Conservation (phyloP, 2,329 filamentous ascomycete genomes). For the Curvularia spicifera region DNA sequence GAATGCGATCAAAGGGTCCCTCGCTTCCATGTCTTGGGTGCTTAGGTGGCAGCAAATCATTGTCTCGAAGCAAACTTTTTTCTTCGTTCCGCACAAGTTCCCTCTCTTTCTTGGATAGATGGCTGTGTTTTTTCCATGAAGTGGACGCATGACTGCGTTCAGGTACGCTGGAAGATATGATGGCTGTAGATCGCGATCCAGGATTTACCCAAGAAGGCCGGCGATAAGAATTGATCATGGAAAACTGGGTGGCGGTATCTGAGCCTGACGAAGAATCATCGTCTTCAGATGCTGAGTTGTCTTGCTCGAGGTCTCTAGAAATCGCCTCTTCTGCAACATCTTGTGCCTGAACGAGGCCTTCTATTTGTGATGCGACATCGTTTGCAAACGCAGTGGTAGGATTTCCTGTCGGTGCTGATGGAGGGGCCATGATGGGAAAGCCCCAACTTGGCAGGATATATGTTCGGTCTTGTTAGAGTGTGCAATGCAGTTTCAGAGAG, state of each 20-base stretch:
- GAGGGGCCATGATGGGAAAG: constrained; percentile 28
- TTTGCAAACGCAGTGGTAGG: constrained; percentile 27
- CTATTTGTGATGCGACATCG: constrained; percentile 41
- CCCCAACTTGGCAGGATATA: neutral
- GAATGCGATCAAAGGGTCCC: constrained; percentile 34
- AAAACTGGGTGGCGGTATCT: constrained; percentile 55
- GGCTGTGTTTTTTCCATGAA: constrained; percentile 47
- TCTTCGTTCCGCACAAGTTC: constrained; percentile 63
- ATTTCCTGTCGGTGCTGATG: constrained; percentile 15
- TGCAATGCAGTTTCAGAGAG: neutral
- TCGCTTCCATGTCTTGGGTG: constrained; percentile 50
- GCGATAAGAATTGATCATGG: constrained; percentile 71
- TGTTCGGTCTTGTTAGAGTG: neutral
- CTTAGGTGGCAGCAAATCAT: constrained; percentile 63
- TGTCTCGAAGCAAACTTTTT: constrained; percentile 64
- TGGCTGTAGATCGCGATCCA: constrained; percentile 71
- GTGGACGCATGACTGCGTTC: constrained; percentile 40
- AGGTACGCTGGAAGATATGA: constrained; percentile 64
- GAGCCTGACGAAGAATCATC: constrained; percentile 58
- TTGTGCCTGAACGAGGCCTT: constrained; percentile 36
- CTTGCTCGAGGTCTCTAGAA: constrained; percentile 47
- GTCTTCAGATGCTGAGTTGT: constrained; percentile 60
- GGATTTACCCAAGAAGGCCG: constrained; percentile 79
- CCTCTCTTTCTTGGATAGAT: constrained; percentile 60
- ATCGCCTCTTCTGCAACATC: constrained; percentile 50